These are phyloP conservation scores for Typha latifolia DNA, from an alignment of 176 grass and related monocot species.

Conservation along the genomic window DNA sequence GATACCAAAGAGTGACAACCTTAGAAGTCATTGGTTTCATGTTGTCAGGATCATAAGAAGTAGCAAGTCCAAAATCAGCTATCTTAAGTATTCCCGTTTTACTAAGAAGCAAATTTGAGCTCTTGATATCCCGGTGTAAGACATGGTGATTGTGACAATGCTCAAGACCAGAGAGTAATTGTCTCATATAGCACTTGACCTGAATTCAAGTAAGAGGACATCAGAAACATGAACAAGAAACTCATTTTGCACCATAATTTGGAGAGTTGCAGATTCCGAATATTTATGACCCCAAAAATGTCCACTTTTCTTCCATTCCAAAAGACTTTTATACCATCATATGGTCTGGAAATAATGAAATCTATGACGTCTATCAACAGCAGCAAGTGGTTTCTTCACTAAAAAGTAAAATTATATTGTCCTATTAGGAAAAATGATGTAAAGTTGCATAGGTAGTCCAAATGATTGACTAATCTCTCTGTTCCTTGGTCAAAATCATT, in stretches of 20 bases:
- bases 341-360: no score
- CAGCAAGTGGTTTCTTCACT: no score
- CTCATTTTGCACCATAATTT: not conserved
- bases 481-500: no score
- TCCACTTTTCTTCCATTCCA: no score
- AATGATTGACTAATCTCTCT: no score
- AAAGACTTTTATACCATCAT: no score
- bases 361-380: no score
- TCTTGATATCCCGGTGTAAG: constrained; percentile 92
- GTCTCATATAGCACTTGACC: constrained; percentile 96
- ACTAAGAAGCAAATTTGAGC: constrained; percentile 77
- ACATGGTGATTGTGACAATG: constrained; percentile 77
- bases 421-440: no score
- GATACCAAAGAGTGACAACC: constrained; percentile 97
- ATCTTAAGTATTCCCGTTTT: constrained; percentile 79
- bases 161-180: constrained; percentile 65
- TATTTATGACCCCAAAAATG: no score
- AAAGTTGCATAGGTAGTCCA: no score
- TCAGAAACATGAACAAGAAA: constrained; percentile 2
- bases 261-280: no score
- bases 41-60: constrained; percentile 50
- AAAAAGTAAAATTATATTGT: no score
- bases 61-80: constrained; percentile 87
- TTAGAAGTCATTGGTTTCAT: constrained; percentile 58
- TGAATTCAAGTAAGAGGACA: constrained; percentile 16